Evolutionary conservation across 108 stramenopile species (phyloP).

Genomic region (Ochromonas danica): DNA sequence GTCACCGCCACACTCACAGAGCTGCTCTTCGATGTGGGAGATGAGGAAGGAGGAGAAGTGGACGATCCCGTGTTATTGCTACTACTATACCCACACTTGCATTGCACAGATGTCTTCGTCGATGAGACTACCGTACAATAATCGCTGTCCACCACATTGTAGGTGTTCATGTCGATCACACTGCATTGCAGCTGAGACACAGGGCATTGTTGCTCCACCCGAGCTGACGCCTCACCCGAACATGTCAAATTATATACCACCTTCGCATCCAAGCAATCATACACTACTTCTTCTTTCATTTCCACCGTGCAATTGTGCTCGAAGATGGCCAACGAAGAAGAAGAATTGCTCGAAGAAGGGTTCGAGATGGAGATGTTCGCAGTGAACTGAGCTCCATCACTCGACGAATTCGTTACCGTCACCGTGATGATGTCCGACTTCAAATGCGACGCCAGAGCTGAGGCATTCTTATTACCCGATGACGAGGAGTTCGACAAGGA

Average conservation of each 20-base stretch:
- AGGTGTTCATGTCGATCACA: too few relatives aligned
- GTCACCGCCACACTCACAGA: too few relatives aligned
- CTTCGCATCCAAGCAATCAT: neutral
- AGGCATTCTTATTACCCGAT: too few relatives aligned
- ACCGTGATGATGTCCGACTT: too few relatives aligned
- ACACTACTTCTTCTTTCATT: neutral
- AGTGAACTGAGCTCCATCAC: neutral
- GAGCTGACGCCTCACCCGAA: neutral
- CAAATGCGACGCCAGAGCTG: too few relatives aligned
- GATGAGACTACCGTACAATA: neutral
- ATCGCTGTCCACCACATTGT: too few relatives aligned
- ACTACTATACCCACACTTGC: neutral
- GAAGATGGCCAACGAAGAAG: neutral
- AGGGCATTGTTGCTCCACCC: neutral
- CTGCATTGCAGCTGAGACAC: too few relatives aligned
- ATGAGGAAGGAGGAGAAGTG: too few relatives aligned
- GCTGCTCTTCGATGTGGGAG: too few relatives aligned
- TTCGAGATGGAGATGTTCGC: conserved; percentile 3
- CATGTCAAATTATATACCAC: neutral
- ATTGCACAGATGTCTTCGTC: neutral
- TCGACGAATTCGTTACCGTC: neutral
- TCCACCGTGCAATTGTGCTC: neutral
- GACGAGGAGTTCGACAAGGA: too few relatives aligned
- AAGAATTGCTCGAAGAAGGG: neutral
- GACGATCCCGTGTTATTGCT: neutral